Base-by-base conservation (phyloP, 768 basidiomycete genomes). In the Suillus subalutaceus region DNA sequence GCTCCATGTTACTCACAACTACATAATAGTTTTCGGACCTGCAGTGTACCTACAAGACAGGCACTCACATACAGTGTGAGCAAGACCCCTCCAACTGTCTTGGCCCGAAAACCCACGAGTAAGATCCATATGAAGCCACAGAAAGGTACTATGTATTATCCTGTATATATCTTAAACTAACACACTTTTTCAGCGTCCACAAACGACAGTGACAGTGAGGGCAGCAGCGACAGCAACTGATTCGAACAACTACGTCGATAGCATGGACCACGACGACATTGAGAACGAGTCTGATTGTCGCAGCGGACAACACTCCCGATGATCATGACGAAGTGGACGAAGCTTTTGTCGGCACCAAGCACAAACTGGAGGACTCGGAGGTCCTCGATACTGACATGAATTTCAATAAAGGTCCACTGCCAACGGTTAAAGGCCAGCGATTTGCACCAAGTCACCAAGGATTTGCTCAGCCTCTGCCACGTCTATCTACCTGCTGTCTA, bases 321-420 rank as follows among this genome's bases (percentile, higher is more conserved):
- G 44, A 46, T 46, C 44, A 46, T 46, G 44, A 46, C 3, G 20
- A 46, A 46, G 44, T 46, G 20, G 44, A 8, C 4, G 18, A 46
- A 46, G 44, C 44, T 46, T 46, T 46, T 46, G 44, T 46, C n/a
- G n/a, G 46, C 46, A 46, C 46, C 46, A 46, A 46, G 46, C 46
- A n/a, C 46, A 1, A 46, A 46, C 10, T 4, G 46, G 46, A 46
- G 4, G 46, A 46, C 46, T 46, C n/a, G 4, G 9, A 46, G 46
- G 20, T 46, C 46, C 46, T 46, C 46, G 10, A 46, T n/a, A 46
- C 46, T 46, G 20, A 46, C 46, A n/a, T 0, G 4, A 46, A 46
- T 8, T 46, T 46, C 44, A 46, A 46, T 1, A 46, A 46, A 46
- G 46, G 46, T 46, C 46, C 46, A 8, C n/a, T 20, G n/a, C 46